These are phyloP conservation scores for Rhododendron ferrugineum DNA, from an alignment of 148 eudicot species.

Conservation along the genomic window DNA sequence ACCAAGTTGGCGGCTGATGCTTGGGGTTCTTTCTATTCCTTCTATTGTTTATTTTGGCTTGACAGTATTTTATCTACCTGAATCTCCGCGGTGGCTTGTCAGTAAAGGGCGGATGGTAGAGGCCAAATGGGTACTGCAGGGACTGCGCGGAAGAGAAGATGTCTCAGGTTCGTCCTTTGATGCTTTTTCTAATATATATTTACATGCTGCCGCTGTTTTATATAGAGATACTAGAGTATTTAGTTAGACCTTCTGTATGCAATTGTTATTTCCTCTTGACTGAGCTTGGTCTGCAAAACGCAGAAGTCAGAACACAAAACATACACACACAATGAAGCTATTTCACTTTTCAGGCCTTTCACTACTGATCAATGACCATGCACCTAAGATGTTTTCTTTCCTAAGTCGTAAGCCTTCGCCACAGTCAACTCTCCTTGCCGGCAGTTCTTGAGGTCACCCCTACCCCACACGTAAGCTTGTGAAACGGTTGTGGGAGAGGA, in stretches of 20 bases:
- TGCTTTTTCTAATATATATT: not conserved
- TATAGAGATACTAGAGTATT: not conserved
- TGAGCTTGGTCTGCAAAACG: not conserved
- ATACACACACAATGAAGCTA: not conserved
- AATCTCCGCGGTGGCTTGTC: slow-evolving; percentile 99
- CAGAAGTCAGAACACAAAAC: not conserved
- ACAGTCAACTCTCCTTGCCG: no score
- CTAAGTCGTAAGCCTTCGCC: not conserved
- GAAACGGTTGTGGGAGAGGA: not conserved
- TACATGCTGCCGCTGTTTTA: not conserved
- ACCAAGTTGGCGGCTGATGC: slow-evolving; percentile 93
- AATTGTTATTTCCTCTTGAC: not conserved
- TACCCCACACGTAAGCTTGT: no score
- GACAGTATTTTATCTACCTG: slow-evolving; percentile 65
- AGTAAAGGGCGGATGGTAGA: slow-evolving; percentile 85
- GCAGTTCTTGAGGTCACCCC: no score
- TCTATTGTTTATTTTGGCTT: slow-evolving; percentile 52
- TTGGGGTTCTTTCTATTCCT: slow-evolving; percentile 73
- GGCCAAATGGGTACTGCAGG: slow-evolving; percentile 69
- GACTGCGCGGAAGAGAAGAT: slow-evolving; percentile 70
- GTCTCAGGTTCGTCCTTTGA: slow-evolving; percentile 52
- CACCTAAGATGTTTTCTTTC: not conserved
- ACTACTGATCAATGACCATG: no score
- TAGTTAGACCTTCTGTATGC: not conserved
- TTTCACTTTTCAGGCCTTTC: not conserved